Evolutionary conservation across 495 filamentous ascomycete genomes (phyloP).

Genomic region (Niebla homalea): DNA sequence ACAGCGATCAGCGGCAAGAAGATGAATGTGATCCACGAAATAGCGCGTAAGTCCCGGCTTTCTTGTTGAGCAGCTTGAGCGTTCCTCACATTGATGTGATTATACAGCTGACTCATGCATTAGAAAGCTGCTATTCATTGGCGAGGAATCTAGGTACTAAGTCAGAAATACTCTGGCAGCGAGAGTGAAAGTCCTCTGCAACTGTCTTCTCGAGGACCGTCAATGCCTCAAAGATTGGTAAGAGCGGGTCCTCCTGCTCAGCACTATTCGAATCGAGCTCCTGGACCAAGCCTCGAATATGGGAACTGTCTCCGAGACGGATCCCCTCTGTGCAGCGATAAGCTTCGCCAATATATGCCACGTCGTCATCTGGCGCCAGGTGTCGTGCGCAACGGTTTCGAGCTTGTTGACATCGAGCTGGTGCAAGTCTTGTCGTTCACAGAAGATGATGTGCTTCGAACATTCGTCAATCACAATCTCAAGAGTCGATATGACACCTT

Average conservation of each 20-base stretch:
- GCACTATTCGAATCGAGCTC: not conserved
- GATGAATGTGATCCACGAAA: slow-evolving; percentile 4
- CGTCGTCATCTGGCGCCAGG: slow-evolving; percentile 1
- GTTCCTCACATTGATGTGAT: slow-evolving; percentile 3
- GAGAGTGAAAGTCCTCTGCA: not conserved
- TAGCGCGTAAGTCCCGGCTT: not conserved
- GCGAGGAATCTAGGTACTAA: not conserved
- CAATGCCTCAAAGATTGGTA: not conserved
- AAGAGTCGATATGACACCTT: not conserved
- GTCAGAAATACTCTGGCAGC: not conserved
- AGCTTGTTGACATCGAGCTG: not conserved
- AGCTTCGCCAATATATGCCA: slow-evolving; percentile 2
- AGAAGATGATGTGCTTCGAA: slow-evolving; percentile 1
- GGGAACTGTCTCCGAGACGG: slow-evolving; percentile 1
- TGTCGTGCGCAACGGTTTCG: not conserved
- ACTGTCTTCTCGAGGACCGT: not conserved
- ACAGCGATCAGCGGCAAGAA: slow-evolving; percentile 1
- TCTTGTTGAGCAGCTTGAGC: slow-evolving; percentile 4
- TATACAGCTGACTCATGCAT: not conserved
- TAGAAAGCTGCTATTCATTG: not conserved
- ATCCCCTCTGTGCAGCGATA: not conserved
- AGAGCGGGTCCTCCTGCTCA: not conserved
- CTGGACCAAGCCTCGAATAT: not conserved
- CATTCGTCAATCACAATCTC: slow-evolving; percentile 3
- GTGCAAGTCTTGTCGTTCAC: not conserved